Evolutionary conservation across 1,284 basidiomycete species (phyloP).

Genomic region (Vanrija sp.): DNA sequence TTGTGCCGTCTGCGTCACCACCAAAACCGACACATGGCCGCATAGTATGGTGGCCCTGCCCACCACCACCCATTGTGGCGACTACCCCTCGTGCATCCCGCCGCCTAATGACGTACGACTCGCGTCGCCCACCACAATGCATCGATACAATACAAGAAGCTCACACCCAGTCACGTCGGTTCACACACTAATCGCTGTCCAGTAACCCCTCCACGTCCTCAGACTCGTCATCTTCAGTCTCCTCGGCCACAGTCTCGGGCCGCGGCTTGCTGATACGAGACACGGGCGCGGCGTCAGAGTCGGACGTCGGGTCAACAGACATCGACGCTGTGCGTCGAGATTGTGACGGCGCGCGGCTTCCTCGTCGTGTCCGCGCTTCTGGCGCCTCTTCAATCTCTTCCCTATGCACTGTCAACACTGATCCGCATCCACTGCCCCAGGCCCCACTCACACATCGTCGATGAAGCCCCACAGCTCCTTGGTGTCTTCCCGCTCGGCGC

Average conservation of each 20-base stretch:
- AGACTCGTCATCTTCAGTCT: constrained; percentile 16
- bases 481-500: constrained; percentile 24
- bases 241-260: constrained; percentile 10
- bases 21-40: not conserved
- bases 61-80: not conserved
- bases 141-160: not conserved
- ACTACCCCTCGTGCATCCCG: not conserved
- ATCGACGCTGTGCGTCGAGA: constrained; percentile 1
- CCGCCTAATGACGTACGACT: not conserved
- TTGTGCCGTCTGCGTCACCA: not conserved
- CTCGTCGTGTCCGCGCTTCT: not conserved
- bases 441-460: constrained; percentile 43
- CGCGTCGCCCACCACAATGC: constrained; percentile 4
- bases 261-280: not conserved
- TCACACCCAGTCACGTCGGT: too few species aligned
- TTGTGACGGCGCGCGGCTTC: constrained; percentile 9
- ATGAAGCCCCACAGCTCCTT: constrained; percentile 39
- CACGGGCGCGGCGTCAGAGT: constrained; percentile 15
- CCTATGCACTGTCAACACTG: constrained; percentile 2
- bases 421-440: not conserved
- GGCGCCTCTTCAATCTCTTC: constrained; percentile 9
- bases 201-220: constrained; percentile 22
- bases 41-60: too few species aligned
- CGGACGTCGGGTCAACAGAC: constrained; percentile 2
- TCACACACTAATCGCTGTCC: constrained; percentile 9